Conservation (phyloP, 352 stramenopile genomes). For the Phytophthora colocasiae region DNA sequence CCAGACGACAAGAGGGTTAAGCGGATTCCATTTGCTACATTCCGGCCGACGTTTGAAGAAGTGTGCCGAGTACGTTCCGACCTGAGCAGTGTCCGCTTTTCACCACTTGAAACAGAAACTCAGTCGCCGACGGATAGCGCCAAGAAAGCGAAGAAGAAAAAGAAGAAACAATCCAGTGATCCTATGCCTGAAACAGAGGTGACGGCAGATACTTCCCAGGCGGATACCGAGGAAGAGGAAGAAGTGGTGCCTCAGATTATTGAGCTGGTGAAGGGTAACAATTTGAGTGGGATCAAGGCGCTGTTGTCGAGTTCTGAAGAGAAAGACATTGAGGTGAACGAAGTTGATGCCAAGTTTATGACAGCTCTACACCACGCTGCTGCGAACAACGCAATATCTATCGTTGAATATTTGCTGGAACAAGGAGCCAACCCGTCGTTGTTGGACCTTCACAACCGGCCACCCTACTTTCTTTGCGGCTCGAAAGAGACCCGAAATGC, state of each 20-base stretch:
- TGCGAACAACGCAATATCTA: conserved; percentile 48
- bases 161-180: conserved; percentile 19
- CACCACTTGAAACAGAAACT: conserved; percentile 46
- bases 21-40: conserved; percentile 85
- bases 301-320: conserved; percentile 39
- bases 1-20: conserved; percentile 69
- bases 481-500: conserved; percentile 92
- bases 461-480: conserved; percentile 91
- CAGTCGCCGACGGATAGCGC: conserved; percentile 26
- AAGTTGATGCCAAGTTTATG: conserved; percentile 70
- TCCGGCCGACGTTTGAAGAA: conserved; percentile 89
- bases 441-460: conserved; percentile 80
- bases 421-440: conserved; percentile 86
- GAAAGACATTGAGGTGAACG: conserved; percentile 54
- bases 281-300: conserved; percentile 46
- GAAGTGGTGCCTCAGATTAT: conserved; percentile 48
- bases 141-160: conserved; percentile 42
- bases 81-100: conserved; percentile 70
- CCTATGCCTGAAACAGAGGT: neutral
- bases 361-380: conserved; percentile 81
- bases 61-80: conserved; percentile 79
- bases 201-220: conserved; percentile 10
- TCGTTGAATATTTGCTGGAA: conserved; percentile 81
- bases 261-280: conserved; percentile 44
- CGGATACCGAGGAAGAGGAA: conserved; percentile 16